phyloP scores from a whole-genome alignment of 306 rosid genomes.

The Luffa acutangula region DNA sequence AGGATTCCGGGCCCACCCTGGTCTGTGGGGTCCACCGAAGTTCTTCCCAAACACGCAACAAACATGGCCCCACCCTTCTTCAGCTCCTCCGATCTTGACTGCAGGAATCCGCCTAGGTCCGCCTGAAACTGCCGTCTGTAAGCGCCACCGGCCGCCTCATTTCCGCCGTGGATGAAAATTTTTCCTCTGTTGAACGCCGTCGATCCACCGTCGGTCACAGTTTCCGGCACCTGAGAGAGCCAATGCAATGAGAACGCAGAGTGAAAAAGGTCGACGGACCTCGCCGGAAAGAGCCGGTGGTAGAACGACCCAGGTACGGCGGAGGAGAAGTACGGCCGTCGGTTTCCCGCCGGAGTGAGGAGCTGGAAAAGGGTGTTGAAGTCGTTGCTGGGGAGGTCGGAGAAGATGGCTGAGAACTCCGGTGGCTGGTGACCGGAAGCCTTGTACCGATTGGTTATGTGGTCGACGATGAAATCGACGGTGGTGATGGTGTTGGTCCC shows the following conservation, averaged over 20 bases:
- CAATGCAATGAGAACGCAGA: slow-evolving; percentile 87
- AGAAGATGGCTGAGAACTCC: slow-evolving; percentile 80
- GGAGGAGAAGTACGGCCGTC: slow-evolving; percentile 67
- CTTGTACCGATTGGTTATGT: slow-evolving; percentile 63
- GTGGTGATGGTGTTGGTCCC: slow-evolving; percentile 72
- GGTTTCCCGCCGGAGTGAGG: slow-evolving; percentile 58
- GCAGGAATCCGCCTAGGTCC: slow-evolving; percentile 54
- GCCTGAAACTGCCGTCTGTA: slow-evolving; percentile 71
- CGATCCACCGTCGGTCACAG: slow-evolving; percentile 48
- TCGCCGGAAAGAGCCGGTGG: slow-evolving; percentile 66
- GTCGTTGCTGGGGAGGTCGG: slow-evolving; percentile 88
- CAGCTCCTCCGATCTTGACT: slow-evolving; percentile 68
- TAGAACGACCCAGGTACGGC: slow-evolving; percentile 89
- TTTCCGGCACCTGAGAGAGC: slow-evolving; percentile 86
- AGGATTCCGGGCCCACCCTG: slow-evolving; percentile 85
- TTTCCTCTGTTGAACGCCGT: slow-evolving; percentile 71
- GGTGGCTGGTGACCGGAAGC: slow-evolving; percentile 52
- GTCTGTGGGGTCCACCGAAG: slow-evolving; percentile 72
- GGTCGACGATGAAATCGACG: slow-evolving; percentile 55
- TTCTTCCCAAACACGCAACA: slow-evolving; percentile 66
- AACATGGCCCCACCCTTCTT: slow-evolving; percentile 82
- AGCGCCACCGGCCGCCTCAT: slow-evolving; percentile 54
- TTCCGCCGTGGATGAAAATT: slow-evolving; percentile 73
- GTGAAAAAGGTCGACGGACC: slow-evolving; percentile 62
- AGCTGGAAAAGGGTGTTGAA: slow-evolving; percentile 86